Percentiles rank a stretch among this genome's conserved stretches.
These are phyloP conservation scores for Geotrichum aggregatum DNA, from an alignment of 1,139 yeast genomes.

Conservation along the genomic window DNA sequence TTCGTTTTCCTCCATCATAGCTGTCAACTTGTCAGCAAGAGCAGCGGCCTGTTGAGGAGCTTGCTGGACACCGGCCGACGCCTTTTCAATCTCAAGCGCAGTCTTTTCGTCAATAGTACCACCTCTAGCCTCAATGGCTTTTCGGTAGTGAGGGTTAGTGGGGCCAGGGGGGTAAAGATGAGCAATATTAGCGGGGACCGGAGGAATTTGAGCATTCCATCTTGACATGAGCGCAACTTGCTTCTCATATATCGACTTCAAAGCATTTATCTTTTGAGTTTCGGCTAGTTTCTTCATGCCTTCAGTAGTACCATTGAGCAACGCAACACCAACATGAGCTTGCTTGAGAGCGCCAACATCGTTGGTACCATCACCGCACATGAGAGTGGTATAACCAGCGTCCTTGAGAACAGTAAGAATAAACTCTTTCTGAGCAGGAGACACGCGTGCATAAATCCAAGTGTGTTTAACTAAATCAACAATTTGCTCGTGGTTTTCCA, in stretches of 20 bases:
- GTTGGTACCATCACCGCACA: slow-evolving; percentile 99
- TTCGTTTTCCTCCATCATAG: slow-evolving; percentile 65
- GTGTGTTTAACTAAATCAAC: slow-evolving; percentile 74
- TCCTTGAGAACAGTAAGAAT: slow-evolving; percentile 78
- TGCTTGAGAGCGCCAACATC: slow-evolving; percentile 99
- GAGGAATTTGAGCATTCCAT: slow-evolving; percentile 71
- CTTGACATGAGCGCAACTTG: slow-evolving; percentile 71
- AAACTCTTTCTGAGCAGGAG: slow-evolving; percentile 93
- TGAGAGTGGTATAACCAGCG: slow-evolving; percentile 86
- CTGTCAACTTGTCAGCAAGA: slow-evolving; percentile 70
- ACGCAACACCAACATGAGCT: slow-evolving; percentile 96
- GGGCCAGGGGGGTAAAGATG: slow-evolving; percentile 97
- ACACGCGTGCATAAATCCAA: slow-evolving; percentile 97
- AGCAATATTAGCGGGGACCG: slow-evolving; percentile 82
- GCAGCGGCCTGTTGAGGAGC: slow-evolving; percentile 46
- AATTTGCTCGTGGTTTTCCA: slow-evolving; percentile 54
- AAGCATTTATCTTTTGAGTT: slow-evolving; percentile 62
- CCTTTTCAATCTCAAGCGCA: slow-evolving; percentile 58
- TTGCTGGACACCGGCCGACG: slow-evolving; percentile 39
- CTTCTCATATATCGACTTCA: slow-evolving; percentile 70
- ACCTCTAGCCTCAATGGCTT: slow-evolving; percentile 81
- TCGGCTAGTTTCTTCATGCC: slow-evolving; percentile 89
- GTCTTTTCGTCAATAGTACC: slow-evolving; percentile 50
- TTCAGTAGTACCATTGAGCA: slow-evolving; percentile 93
- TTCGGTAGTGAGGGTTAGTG: slow-evolving; percentile 77